Base-by-base conservation (phyloP, 345 rosid species). In the Corchorus capsularis region DNA sequence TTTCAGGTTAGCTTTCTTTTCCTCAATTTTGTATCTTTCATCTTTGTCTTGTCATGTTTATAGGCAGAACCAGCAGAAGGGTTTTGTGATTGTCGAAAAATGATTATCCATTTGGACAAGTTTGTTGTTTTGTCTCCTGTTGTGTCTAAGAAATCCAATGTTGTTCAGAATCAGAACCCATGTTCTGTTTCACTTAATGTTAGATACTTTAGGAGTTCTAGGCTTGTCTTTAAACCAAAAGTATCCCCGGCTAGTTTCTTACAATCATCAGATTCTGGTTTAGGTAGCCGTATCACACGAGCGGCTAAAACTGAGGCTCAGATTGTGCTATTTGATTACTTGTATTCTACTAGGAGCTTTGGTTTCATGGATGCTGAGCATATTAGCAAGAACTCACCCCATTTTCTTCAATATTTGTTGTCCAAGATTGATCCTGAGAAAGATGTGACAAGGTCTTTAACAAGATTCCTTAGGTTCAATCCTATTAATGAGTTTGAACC, bases 401-500 rank as follows among this genome's bases (percentile, higher is more conserved):
- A 63, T 50, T 92, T 92, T 71, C 35, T 88, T 78, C 75, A 83
- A 68, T 69, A 8, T 20, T 73, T 94, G 85, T 76, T 92, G 59
- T 86, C 86, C 50, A 86, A 87, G 87, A 61, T 91, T 61, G 86
- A 84, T 70, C 65, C 55, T 16, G 83, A 85, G 8, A 83, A 83
- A 50, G 91, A 92, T 81, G 75, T 90, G 12, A 65, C 81, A 20
- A 79, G 80, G 76, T 78, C 86, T 0, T 71, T 94, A 81, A 52
- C 73, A 20, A 92, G 79, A 43, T 87, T 80, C 79, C 91, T 92
- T 77, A 81, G 93, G 82, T 94, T 89, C 80, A 82, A 90, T 83
- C 97, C 96, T 5, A 87, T 94, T 8, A 91, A 92, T 49, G 98
- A 92, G 84, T 92, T 88, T 70, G 98, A 94, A 37, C 96, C 96